phyloP scores from a whole-genome alignment of 345 rosid species.

The Citrus reticulata region DNA sequence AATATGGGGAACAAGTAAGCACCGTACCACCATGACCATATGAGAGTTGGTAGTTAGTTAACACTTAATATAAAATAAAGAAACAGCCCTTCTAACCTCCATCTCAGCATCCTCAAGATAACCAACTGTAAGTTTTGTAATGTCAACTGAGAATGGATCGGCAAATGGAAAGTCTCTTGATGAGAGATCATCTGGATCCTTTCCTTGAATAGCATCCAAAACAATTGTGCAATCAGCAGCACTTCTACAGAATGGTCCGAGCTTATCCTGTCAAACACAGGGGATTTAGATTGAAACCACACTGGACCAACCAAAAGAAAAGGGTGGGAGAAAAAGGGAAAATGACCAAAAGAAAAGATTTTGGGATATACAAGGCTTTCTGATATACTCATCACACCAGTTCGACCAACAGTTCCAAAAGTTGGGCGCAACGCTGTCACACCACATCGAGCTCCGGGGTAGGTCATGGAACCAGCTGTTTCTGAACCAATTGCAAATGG shows the following conservation, averaged over 20 bases:
- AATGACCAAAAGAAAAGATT: neutral
- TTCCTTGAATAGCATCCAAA: slow-evolving; percentile 67
- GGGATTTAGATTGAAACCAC: neutral
- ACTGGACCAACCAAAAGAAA: neutral
- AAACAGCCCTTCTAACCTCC: slow-evolving; percentile 49
- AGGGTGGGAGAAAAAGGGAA: neutral
- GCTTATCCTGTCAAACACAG: slow-evolving; percentile 60
- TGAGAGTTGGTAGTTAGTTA: no score
- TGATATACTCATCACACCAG: slow-evolving; percentile 89
- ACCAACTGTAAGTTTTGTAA: slow-evolving; percentile 74
- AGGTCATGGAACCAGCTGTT: slow-evolving; percentile 85
- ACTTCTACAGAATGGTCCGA: slow-evolving; percentile 73
- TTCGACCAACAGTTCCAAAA: slow-evolving; percentile 73
- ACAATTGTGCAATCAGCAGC: slow-evolving; percentile 63
- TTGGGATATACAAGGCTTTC: slow-evolving; percentile 60
- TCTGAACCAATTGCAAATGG: slow-evolving; percentile 97
- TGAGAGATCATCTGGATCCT: slow-evolving; percentile 75
- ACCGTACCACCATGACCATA: no score
- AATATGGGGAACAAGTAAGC: no score
- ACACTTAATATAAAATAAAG: neutral
- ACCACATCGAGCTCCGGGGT: slow-evolving; percentile 80
- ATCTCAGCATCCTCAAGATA: slow-evolving; percentile 82
- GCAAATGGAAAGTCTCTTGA: slow-evolving; percentile 62
- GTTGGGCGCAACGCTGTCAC: slow-evolving; percentile 86
- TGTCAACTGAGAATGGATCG: slow-evolving; percentile 75